phyloP scores from a whole-genome alignment of 2,329 filamentous ascomycete species.

The Camptophora hylomeconis region DNA sequence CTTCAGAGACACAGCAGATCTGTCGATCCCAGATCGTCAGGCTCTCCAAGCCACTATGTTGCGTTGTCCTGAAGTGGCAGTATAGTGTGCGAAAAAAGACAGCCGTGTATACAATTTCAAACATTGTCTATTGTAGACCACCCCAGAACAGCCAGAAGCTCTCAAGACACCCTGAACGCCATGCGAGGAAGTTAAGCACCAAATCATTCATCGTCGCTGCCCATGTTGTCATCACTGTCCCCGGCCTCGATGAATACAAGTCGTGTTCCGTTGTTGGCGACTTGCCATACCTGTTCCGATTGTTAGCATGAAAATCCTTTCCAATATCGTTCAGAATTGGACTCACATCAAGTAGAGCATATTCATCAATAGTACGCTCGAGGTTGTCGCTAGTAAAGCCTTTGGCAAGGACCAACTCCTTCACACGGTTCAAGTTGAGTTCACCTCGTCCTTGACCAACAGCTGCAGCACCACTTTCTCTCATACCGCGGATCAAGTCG shows the following conservation, averaged over 20 bases:
- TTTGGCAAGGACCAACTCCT: conserved; percentile 86
- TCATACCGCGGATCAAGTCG: conserved; percentile 79
- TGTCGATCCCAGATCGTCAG: no score
- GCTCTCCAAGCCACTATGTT: no score
- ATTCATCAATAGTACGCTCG: conserved; percentile 74
- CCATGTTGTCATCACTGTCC: conserved; percentile 42
- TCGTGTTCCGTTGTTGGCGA: conserved; percentile 54
- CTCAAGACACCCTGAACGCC: not conserved
- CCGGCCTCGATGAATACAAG: conserved; percentile 54
- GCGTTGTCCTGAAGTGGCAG: no score
- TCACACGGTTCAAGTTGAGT: conserved; percentile 74
- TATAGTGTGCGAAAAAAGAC: no score
- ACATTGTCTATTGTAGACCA: no score
- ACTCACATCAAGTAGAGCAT: conserved; percentile 79
- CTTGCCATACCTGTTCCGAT: conserved; percentile 58
- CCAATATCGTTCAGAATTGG: no score
- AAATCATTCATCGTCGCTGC: conserved; percentile 19
- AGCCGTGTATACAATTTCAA: no score
- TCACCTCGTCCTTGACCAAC: conserved; percentile 67
- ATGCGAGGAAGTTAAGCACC: not conserved
- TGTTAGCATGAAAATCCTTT: conserved; percentile 28
- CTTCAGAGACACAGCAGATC: no score
- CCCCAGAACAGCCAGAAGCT: not conserved
- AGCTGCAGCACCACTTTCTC: conserved; percentile 67
- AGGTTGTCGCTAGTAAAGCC: conserved; percentile 95